These are phyloP conservation scores for Komagataella pseudopastoris DNA, from an alignment of 805 yeast species.

Conservation along the genomic window DNA sequence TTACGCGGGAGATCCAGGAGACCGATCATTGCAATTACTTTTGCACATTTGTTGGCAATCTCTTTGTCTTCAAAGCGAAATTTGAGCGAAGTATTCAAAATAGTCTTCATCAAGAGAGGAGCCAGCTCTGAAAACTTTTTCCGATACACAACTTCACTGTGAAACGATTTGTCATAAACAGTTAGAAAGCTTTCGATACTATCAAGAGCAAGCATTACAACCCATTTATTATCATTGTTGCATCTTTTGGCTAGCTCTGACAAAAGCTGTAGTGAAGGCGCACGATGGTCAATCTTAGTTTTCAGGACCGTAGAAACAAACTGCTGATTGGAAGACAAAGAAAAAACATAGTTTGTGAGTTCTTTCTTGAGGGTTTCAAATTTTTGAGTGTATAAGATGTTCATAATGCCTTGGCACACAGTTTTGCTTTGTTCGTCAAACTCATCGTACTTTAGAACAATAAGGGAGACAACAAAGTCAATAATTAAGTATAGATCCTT, in stretches of 20 bases:
- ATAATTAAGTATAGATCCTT: constrained; percentile 50
- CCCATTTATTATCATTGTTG: constrained; percentile 50
- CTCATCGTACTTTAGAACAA: constrained; percentile 50
- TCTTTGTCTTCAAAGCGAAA: constrained; percentile 32
- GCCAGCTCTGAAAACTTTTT: constrained; percentile 17
- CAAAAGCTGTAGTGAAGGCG: constrained; percentile 18
- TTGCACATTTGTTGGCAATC: constrained; percentile 48
- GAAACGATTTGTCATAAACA: constrained; percentile 36
- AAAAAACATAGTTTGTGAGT: constrained; percentile 38
- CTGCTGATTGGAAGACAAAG: constrained; percentile 31
- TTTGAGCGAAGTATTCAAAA: constrained; percentile 42
- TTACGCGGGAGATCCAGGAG: constrained; percentile 38
- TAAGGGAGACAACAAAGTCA: constrained; percentile 61
- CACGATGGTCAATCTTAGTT: constrained; percentile 3
- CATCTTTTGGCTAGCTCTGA: constrained; percentile 43
- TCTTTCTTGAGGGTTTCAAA: constrained; percentile 19
- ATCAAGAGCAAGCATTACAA: constrained; percentile 56
- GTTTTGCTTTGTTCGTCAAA: constrained; percentile 36
- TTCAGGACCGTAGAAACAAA: constrained; percentile 10
- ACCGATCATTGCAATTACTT: constrained; percentile 66
- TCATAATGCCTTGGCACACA: constrained; percentile 39
- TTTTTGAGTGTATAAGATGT: constrained; percentile 18
- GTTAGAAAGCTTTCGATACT: constrained; percentile 44
- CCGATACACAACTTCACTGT: constrained; percentile 26
- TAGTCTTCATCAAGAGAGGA: constrained; percentile 33